Base-by-base conservation (phyloP, 179 eudicot species). In the Spinacia oleracea region DNA sequence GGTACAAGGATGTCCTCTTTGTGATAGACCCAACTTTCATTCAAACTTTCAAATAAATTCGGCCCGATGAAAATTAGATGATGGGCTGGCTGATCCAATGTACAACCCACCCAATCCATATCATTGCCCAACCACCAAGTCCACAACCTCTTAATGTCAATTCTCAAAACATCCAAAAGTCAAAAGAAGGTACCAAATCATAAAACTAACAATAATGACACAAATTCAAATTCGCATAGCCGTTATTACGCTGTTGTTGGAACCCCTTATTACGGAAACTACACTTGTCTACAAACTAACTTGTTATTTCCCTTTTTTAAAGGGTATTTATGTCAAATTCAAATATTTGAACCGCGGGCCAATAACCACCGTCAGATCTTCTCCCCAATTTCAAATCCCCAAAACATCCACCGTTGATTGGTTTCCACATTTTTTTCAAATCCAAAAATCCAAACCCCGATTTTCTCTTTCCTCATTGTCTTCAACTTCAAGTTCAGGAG, bases 161-260 rank as follows among this genome's bases (percentile, higher is more conserved):
- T 4, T n/a, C n/a, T n/a, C n/a, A n/a, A n/a, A n/a, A n/a, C n/a
- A n/a, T n/a, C n/a, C 59, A 34, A 56, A 23, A 25, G 35, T 32
- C n/a, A 74, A 56, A 34, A 12, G 45, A 75, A 59, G 34, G 53
- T 70, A 15, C 16, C 8, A n/a, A n/a, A 5, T 29, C 31, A 10
- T 42, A 3, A 43, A 42, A 40, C 15, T 23, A 55, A 40, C 59
- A 51, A 72, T 18, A 29, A 50, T 16, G 6, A 14, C 9, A n/a
- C 10, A 46, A 75, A 76, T 76, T 81, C 70, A 76, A 81, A 81
- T 25, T 32, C 40, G 16, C 29, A 70, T 62, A 77, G 84, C 84
- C 84, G 84, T 81, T 81, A 59, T 16, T 11, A 63, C 0, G 16
- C n/a, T 0, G 1, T 34, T 20, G 23, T 58, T 25, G 14, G 14